phyloP scores from a whole-genome alignment of 2,329 filamentous ascomycete genomes.

The Xylariaceae sp. region DNA sequence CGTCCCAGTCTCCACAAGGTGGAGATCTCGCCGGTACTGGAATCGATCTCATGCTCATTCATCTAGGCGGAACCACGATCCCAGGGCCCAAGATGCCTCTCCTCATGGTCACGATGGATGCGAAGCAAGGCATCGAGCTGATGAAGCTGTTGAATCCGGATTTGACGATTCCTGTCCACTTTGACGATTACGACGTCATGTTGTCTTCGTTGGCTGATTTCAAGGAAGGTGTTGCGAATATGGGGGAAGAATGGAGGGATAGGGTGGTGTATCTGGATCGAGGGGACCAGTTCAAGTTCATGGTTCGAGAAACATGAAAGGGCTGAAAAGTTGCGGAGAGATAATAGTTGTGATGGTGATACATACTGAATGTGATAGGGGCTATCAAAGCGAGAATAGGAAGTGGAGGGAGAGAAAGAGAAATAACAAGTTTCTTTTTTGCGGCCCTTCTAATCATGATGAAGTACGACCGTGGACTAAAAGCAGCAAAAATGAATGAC shows the following conservation, averaged over 20 bases:
- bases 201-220: slow-evolving; percentile 56
- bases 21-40: slow-evolving; percentile 34
- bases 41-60: slow-evolving; percentile 62
- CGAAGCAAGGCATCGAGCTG: slow-evolving; percentile 54
- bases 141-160: slow-evolving; percentile 56
- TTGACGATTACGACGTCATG: slow-evolving; percentile 60
- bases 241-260: slow-evolving; percentile 43
- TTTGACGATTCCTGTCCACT: slow-evolving; percentile 59
- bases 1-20: neutral
- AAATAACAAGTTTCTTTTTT: neutral
- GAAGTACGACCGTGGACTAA: neutral
- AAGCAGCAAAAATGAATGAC: neutral
- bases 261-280: slow-evolving; percentile 58
- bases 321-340: neutral
- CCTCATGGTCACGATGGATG: slow-evolving; percentile 66
- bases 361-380: neutral
- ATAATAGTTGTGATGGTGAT: neutral
- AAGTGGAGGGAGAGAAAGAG: neutral
- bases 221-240: slow-evolving; percentile 45
- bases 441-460: neutral
- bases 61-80: slow-evolving; percentile 62
- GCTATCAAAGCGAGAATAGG: neutral
- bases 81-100: slow-evolving; percentile 53
- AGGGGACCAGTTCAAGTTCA: slow-evolving; percentile 52
- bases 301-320: slow-evolving; percentile 33